A percentile compares a stretch with the other conserved stretches of the same genome.
These are phyloP conservation scores for Flaveria linearis DNA, from an alignment of 129 eudicot genomes.

Conservation along the genomic window DNA sequence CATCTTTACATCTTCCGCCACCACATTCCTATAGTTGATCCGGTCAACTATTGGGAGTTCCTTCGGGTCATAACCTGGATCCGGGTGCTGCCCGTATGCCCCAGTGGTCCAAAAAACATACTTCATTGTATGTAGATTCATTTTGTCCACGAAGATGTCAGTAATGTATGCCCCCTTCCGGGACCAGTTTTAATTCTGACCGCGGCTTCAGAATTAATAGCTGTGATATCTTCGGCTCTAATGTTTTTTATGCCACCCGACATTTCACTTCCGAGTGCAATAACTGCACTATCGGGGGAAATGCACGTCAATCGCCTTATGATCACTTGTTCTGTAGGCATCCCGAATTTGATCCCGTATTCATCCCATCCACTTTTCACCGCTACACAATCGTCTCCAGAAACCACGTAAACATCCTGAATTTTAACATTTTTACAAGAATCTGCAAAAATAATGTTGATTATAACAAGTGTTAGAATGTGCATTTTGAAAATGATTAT, in stretches of 20 bases:
- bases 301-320: slow-evolving; percentile 67
- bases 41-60: slow-evolving; percentile 53
- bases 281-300: slow-evolving; percentile 81
- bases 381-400: slow-evolving; percentile 79
- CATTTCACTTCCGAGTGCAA: slow-evolving; percentile 91
- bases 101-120: slow-evolving; percentile 79
- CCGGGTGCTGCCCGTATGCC: slow-evolving; percentile 67
- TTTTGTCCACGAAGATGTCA: slow-evolving; percentile 55
- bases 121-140: slow-evolving; percentile 59
- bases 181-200: slow-evolving; percentile 69
- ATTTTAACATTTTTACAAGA: slow-evolving; percentile 64
- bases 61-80: slow-evolving; percentile 51
- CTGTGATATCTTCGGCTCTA: slow-evolving; percentile 64
- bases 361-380: slow-evolving; percentile 88
- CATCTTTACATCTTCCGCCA: slow-evolving; percentile 53
- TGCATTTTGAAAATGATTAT: no score
- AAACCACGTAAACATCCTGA: slow-evolving; percentile 59
- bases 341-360: slow-evolving; percentile 64
- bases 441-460: slow-evolving; percentile 43
- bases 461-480: background rate
- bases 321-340: slow-evolving; percentile 62
- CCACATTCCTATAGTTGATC: slow-evolving; percentile 49
- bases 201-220: slow-evolving; percentile 60
- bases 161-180: slow-evolving; percentile 64
- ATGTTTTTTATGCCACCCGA: slow-evolving; percentile 82